phyloP scores from a whole-genome alignment of 2,329 filamentous ascomycete species.

The Trichoderma arundinaceum region DNA sequence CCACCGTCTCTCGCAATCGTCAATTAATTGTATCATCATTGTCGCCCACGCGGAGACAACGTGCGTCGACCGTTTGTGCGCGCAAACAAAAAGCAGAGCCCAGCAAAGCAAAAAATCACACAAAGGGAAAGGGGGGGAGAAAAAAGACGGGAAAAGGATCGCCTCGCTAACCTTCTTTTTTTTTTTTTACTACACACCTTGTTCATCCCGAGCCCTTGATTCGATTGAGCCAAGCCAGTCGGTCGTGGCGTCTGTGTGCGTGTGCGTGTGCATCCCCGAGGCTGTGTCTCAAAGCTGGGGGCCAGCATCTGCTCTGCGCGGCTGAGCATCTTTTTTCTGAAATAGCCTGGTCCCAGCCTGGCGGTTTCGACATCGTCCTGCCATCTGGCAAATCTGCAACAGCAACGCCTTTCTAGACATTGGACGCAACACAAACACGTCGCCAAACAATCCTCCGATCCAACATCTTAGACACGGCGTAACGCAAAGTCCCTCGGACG shows the following conservation, averaged over 20 bases:
- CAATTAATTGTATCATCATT: not conserved
- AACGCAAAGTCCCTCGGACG: conserved; percentile 18
- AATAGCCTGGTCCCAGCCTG: conserved; percentile 23
- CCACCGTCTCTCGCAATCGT: not conserved
- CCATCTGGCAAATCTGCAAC: not conserved
- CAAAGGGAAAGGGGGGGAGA: not conserved
- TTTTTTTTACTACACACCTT: not conserved
- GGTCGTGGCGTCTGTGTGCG: conserved; percentile 2
- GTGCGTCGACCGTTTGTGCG: not conserved
- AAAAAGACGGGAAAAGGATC: not conserved
- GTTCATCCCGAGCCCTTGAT: not conserved
- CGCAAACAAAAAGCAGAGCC: not conserved
- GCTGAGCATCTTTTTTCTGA: conserved; percentile 12
- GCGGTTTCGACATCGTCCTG: conserved; percentile 7
- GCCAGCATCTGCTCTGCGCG: conserved; percentile 27
- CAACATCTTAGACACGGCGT: conserved; percentile 14
- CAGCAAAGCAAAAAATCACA: not conserved
- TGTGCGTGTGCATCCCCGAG: conserved; percentile 20
- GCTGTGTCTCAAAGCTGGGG: conserved; percentile 23
- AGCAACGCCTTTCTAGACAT: conserved; percentile 7
- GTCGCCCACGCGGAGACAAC: conserved; percentile 3
- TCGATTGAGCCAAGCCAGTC: not conserved
- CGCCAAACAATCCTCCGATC: conserved; percentile 16
- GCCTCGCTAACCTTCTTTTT: not conserved
- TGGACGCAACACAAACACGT: conserved; percentile 16